phyloP scores from a whole-genome alignment of 2,329 filamentous ascomycete species.

The Neofusicoccum kwambonambiense region DNA sequence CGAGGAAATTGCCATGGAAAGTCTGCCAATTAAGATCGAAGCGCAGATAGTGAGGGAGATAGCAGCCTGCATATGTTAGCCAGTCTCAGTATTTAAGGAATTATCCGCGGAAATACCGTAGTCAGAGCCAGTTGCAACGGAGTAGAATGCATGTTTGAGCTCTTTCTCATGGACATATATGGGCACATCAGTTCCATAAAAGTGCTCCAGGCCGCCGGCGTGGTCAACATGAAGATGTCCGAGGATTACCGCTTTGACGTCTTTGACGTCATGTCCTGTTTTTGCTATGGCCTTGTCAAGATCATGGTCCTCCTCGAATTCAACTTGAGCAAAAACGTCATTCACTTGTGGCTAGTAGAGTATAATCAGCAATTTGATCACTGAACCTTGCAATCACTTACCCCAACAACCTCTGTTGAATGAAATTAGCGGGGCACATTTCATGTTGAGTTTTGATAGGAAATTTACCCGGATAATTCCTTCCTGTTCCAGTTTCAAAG shows the following conservation, averaged over 20 bases:
- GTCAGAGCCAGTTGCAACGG: slow-evolving; percentile 37
- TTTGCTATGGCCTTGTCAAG: slow-evolving; percentile 28
- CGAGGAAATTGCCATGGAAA: slow-evolving; percentile 33
- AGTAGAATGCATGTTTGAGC: slow-evolving; percentile 38
- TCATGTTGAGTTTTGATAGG: not conserved
- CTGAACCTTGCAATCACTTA: not conserved
- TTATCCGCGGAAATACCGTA: not conserved
- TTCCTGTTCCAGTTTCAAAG: slow-evolving; percentile 36
- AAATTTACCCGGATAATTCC: slow-evolving; percentile 33
- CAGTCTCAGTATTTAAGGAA: not conserved
- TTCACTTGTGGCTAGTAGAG: slow-evolving; percentile 31
- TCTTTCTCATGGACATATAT: slow-evolving; percentile 40
- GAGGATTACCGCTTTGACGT: slow-evolving; percentile 38
- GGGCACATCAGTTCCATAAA: slow-evolving; percentile 34
- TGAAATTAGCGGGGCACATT: not conserved
- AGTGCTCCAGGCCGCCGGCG: slow-evolving; percentile 35
- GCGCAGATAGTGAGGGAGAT: slow-evolving; percentile 37
- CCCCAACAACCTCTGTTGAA: not conserved
- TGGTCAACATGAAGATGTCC: slow-evolving; percentile 39
- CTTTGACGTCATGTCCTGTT: slow-evolving; percentile 35
- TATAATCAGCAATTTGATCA: not conserved
- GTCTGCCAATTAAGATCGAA: slow-evolving; percentile 40
- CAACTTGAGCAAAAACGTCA: slow-evolving; percentile 33
- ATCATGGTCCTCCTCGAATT: slow-evolving; percentile 25
- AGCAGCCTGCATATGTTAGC: slow-evolving; percentile 18